phyloP scores from a whole-genome alignment of 176 grass and related monocot genomes.

The Oryza glaberrima region DNA sequence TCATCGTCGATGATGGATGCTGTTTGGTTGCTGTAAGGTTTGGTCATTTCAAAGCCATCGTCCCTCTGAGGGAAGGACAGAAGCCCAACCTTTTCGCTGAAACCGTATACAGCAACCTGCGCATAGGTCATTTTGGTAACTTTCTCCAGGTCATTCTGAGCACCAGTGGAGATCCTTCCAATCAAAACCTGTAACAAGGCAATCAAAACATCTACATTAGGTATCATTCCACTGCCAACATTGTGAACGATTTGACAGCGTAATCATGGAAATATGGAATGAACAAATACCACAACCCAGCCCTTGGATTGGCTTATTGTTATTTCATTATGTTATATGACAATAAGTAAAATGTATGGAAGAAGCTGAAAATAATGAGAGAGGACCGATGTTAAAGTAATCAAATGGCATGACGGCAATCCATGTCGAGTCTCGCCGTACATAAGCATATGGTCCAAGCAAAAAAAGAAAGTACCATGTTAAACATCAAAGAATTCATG shows the following conservation, averaged over 20 bases:
- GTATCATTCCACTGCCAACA: neutral
- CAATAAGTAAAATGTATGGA: neutral
- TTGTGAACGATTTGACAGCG: neutral
- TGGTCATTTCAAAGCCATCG: constrained; percentile 91
- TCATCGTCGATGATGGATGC: constrained; percentile 85
- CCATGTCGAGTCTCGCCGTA: neutral
- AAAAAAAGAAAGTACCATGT: neutral
- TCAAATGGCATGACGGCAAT: neutral
- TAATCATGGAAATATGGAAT: neutral
- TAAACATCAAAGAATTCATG: neutral
- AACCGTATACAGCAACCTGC: constrained; percentile 90
- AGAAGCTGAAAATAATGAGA: neutral
- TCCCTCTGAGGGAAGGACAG: constrained; percentile 94
- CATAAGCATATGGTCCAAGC: neutral
- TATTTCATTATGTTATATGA: constrained; percentile 6
- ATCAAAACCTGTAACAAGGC: constrained; percentile 72
- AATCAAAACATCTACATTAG: neutral
- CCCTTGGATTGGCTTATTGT: neutral
- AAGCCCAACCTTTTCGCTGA: constrained; percentile 95
- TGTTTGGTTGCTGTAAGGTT: constrained; percentile 94
- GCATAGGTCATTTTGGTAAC: constrained; percentile 99
- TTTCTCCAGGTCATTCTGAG: constrained; percentile 97
- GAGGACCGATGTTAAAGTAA: neutral
- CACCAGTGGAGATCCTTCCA: constrained; percentile 96
- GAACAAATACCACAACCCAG: neutral